Percentiles rank a stretch among this genome's conserved stretches.
phyloP scores from a whole-genome alignment of 1,284 basidiomycete genomes.

The Trichosporon sp. region DNA sequence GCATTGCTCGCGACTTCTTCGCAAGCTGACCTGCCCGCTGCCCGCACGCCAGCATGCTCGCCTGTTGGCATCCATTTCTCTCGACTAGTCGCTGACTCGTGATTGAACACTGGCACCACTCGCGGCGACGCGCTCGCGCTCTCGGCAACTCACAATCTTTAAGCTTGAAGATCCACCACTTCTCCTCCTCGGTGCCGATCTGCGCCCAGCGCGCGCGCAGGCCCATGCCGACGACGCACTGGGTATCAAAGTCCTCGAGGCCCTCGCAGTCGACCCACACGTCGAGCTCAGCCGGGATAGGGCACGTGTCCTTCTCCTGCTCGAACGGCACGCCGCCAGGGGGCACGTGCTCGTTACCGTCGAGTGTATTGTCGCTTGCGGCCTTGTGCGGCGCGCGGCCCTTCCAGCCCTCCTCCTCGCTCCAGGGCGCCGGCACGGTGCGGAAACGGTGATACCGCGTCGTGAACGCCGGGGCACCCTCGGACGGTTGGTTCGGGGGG shows the following conservation, averaged over 20 bases:
- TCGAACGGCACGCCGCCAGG: constrained; percentile 14
- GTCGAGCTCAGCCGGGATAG: constrained; percentile 21
- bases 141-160: constrained; percentile 44
- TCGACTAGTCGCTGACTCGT: too few relatives aligned
- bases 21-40: too few relatives aligned
- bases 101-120: too few relatives aligned
- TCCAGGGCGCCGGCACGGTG: constrained; percentile 34
- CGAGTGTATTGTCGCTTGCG: neutral
- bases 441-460: constrained; percentile 19
- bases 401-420: constrained; percentile 19
- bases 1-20: too few relatives aligned
- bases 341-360: neutral
- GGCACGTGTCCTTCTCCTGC: constrained; percentile 22
- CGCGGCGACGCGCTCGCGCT: too few relatives aligned
- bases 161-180: constrained; percentile 39
- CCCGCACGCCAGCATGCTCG: too few relatives aligned
- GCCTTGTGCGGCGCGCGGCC: neutral
- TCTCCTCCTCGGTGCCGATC: constrained; percentile 20
- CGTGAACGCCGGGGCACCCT: constrained; percentile 11
- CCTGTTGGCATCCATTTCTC: too few relatives aligned
- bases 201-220: constrained; percentile 39
- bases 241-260: constrained; percentile 1
- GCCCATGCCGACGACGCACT: constrained; percentile 28
- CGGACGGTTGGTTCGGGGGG: constrained; percentile 8
- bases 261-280: constrained; percentile 25